Evolutionary conservation across 164 flowering plant species (phyloP).

Genomic region (Macadamia integrifolia): DNA sequence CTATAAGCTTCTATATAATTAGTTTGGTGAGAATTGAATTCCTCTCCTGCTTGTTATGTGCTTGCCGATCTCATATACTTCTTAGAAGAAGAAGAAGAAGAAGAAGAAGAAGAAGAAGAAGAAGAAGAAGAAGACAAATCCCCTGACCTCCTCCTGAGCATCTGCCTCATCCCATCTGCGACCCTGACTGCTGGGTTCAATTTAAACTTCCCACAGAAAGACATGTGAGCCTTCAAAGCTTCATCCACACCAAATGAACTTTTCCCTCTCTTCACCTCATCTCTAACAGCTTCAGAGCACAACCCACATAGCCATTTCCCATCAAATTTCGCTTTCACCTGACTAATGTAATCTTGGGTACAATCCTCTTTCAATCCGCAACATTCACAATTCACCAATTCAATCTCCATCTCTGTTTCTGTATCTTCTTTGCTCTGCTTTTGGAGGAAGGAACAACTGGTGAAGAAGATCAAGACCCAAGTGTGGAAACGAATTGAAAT

Average conservation of each 20-base stretch:
- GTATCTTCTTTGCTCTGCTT: neutral
- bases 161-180: slow-evolving; percentile 76
- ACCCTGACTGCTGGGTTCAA: slow-evolving; percentile 63
- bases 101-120: too few relatives aligned
- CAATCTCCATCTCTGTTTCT: slow-evolving; percentile 56
- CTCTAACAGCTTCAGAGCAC: slow-evolving; percentile 86
- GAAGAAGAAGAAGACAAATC: slow-evolving; percentile 33
- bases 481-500: neutral
- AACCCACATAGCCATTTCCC: slow-evolving; percentile 95
- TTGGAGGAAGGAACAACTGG: neutral
- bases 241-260: slow-evolving; percentile 41
- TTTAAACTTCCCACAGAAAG: slow-evolving; percentile 59
- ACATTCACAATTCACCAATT: slow-evolving; percentile 80
- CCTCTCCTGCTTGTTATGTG: slow-evolving; percentile 14
- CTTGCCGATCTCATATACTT: slow-evolving; percentile 30
- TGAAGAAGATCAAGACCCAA: neutral
- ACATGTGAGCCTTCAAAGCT: slow-evolving; percentile 70
- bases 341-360: slow-evolving; percentile 72
- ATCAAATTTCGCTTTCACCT: slow-evolving; percentile 64
- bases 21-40: slow-evolving; percentile 11
- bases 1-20: neutral
- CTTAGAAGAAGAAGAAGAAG: slow-evolving; percentile 33
- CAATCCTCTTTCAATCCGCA: slow-evolving; percentile 94
- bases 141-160: slow-evolving; percentile 68
- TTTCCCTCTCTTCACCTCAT: slow-evolving; percentile 52